Conservation (phyloP, 2,329 filamentous ascomycete genomes). For the Apiospora malaysiana region DNA sequence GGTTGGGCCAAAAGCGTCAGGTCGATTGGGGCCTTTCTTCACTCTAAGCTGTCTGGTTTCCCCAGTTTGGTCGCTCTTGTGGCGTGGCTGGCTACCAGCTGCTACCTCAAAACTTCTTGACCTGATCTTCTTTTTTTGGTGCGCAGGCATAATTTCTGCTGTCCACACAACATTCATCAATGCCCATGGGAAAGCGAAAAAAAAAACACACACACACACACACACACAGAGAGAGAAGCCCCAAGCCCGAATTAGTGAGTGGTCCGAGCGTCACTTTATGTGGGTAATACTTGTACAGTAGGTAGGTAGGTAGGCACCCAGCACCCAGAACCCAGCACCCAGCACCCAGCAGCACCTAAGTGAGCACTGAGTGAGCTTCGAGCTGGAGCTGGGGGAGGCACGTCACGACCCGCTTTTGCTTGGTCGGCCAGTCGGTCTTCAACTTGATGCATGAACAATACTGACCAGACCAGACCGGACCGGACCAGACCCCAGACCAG, state of each 20-base stretch:
- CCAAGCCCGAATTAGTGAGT: conserved; percentile 4
- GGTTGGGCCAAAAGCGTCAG: conserved; percentile 7
- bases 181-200: conserved; percentile 17
- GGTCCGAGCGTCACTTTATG: conserved; percentile 7
- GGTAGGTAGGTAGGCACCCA: too few relatives aligned
- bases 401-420: neutral
- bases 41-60: neutral
- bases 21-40: conserved; percentile 15
- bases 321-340: too few relatives aligned
- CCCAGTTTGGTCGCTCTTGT: conserved; percentile 4
- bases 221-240: too few relatives aligned
- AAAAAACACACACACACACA: too few relatives aligned
- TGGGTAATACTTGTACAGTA: too few relatives aligned
- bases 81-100: conserved; percentile 18
- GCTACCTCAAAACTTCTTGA: conserved; percentile 2
- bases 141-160: conserved; percentile 1
- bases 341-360: too few relatives aligned
- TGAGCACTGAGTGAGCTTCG: neutral
- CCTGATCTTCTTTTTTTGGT: conserved; percentile 20
- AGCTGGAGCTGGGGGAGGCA: neutral
- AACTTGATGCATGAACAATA: too few relatives aligned
- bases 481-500: too few relatives aligned
- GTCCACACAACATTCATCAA: conserved; percentile 21
- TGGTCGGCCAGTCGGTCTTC: neutral
- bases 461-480: too few relatives aligned